A percentile compares a stretch with the other conserved stretches of the same genome.
phyloP scores from a whole-genome alignment of 225 moss, liverwort and hornwort genomes.

The Antitrichia curtipendula region DNA sequence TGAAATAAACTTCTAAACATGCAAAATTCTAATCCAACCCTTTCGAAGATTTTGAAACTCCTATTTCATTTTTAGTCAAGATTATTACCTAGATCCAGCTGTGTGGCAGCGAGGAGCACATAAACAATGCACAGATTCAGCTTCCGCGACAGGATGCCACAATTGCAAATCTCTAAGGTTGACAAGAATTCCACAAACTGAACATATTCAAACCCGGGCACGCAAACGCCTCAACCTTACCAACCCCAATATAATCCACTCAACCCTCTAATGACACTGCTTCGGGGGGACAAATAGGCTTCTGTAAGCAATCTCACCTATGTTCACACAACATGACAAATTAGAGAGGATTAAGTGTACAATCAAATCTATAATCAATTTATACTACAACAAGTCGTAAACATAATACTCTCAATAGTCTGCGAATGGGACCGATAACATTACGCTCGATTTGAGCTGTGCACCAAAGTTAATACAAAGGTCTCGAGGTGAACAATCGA shows the following conservation, averaged over 20 bases:
- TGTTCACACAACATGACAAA: not conserved
- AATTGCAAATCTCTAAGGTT: not conserved
- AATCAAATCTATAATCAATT: not conserved
- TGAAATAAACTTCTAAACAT: not conserved
- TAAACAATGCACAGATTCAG: not conserved
- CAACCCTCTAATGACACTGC: not conserved
- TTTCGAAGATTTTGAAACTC: not conserved
- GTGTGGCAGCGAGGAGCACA: not conserved
- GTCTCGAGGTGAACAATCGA: not conserved
- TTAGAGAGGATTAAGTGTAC: not conserved
- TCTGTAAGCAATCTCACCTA: not conserved
- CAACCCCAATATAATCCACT: not conserved
- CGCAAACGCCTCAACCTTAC: not conserved
- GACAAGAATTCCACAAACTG: not conserved
- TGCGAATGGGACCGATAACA: not conserved
- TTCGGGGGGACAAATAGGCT: not conserved
- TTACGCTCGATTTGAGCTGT: not conserved
- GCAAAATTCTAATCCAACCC: not conserved
- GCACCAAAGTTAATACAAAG: not conserved
- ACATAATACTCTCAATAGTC: not conserved
- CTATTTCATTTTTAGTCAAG: not conserved
- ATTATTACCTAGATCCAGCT: not conserved
- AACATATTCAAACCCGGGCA: not conserved
- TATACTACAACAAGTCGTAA: not conserved
- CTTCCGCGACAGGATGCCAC: not conserved